Evolutionary conservation across 306 rosid species (phyloP).

Genomic region (Gynostemma pentaphyllum): DNA sequence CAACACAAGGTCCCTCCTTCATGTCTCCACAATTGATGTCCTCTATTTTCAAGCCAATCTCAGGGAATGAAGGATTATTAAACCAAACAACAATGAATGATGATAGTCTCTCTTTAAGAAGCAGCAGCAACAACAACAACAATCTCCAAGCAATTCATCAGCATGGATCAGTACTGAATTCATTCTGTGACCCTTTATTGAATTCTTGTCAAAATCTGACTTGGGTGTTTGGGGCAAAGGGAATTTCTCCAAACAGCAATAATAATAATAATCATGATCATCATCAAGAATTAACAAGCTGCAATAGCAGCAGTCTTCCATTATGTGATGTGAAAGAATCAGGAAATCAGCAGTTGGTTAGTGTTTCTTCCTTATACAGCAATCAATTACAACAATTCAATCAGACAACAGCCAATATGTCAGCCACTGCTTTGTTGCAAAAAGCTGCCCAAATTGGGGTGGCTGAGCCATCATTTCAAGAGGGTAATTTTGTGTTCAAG

Average conservation of each 20-base stretch:
- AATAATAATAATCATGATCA: not conserved
- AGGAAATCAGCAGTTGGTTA: constrained; percentile 19
- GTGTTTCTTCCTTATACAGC: constrained; percentile 61
- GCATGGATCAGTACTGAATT: constrained; percentile 26
- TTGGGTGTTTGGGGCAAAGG: constrained; percentile 56
- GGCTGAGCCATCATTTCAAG: constrained; percentile 46
- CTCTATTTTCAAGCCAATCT: constrained; percentile 52
- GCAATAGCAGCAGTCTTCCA: constrained; percentile 28
- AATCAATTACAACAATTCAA: constrained; percentile 29
- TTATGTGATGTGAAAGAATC: constrained; percentile 21
- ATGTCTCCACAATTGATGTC: constrained; percentile 38
- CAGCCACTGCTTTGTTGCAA: constrained; percentile 86
- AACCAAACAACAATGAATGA: constrained; percentile 22
- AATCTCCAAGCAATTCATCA: constrained; percentile 36
- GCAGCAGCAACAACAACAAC: too few relatives aligned
- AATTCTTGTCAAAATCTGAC: constrained; percentile 32
- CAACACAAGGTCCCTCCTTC: constrained; percentile 19
- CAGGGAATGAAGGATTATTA: constrained; percentile 17
- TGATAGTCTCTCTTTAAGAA: constrained; percentile 16
- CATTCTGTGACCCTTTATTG: constrained; percentile 28
- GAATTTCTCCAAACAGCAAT: constrained; percentile 17
- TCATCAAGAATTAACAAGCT: constrained; percentile 19
- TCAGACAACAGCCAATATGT: constrained; percentile 45
- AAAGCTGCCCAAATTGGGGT: constrained; percentile 80
- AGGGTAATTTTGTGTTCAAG: constrained; percentile 50